Evolutionary conservation across 225 moss, liverwort and hornwort species (phyloP).

Genomic region (Ulota crispa): DNA sequence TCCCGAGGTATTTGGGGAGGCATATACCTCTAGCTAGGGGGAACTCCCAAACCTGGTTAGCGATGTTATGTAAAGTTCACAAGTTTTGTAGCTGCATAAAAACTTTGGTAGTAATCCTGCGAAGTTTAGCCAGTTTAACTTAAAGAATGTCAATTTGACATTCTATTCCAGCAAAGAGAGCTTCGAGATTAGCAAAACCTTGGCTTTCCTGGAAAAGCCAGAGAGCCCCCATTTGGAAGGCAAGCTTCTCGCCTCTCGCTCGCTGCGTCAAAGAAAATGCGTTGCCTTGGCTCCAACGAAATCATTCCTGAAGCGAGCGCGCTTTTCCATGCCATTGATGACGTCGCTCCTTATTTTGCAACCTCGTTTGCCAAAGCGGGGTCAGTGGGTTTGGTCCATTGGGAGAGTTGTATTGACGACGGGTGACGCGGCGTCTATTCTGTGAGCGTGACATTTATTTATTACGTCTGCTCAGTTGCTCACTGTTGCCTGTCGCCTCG

Average conservation of each 20-base stretch:
- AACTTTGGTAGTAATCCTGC: too few relatives aligned
- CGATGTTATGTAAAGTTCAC: too few relatives aligned
- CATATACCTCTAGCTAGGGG: too few relatives aligned
- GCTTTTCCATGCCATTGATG: neutral
- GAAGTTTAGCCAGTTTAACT: too few relatives aligned
- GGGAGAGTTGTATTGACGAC: neutral
- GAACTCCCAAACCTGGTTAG: too few relatives aligned
- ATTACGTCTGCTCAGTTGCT: neutral
- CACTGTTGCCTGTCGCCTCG: neutral
- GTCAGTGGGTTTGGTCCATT: neutral
- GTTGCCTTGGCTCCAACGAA: too few relatives aligned
- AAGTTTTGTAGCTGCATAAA: too few relatives aligned
- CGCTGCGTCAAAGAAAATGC: neutral
- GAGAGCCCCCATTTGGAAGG: neutral
- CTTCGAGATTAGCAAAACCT: neutral
- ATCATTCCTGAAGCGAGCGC: neutral
- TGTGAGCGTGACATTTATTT: neutral
- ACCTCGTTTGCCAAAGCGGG: too few relatives aligned
- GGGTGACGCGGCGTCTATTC: neutral
- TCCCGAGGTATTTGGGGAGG: too few relatives aligned
- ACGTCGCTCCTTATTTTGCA: neutral
- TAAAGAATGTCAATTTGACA: neutral
- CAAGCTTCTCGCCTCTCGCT: neutral
- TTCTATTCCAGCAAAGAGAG: neutral
- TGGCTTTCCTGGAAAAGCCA: neutral